Base-by-base conservation (phyloP, 1,139 yeast species). In the Lodderomyces parapsilosis region DNA sequence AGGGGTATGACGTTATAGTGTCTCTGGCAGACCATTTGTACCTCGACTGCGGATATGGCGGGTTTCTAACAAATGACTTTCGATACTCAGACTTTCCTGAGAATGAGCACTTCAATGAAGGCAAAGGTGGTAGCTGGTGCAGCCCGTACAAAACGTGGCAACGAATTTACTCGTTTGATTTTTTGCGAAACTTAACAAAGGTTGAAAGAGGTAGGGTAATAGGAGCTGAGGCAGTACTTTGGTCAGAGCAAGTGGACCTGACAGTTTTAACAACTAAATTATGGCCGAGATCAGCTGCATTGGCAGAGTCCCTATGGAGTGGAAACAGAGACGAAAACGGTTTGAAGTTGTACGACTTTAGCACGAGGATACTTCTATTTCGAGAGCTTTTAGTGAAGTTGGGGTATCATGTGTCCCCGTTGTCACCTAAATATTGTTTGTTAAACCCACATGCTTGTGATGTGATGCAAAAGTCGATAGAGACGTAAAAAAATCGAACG, bases 81-180 rank as follows among this genome's bases (percentile, higher is more conserved):
- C 48, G 70, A 23, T 66, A 68, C 50, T 53, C 60, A n/a, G 68
- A 65, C 39, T 52, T 50, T 2, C 49, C 53, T 4, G 53, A 44
- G 8, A 61, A 63, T 44, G 47, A 44, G 3, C 62, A 49, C 2
- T 67, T 65, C 53, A 68, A 69, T 52, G 50, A 51, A 20, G 65
- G 65, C 13, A 43, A 42, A 36, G 76, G 71, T 10, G 78, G 77
- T 3, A 65, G 74, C n/a, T 75, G 77, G 76, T 74, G 80, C 55
- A 72, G 65, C 30, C 77, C 78, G 1, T 74, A 74, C 58, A 74
- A 72, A 51, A 68, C 76, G 9, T 73, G 76, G 77, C 79, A 74
- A 52, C 27, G 75, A 43, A 71, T 75, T 33, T 73, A 73, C 51
- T 58, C 58, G 42, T 71, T 58, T 45, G 76, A 74, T 49, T 59